phyloP scores from a whole-genome alignment of 1,284 basidiomycete genomes.

The Ceratobasidium sp. region DNA sequence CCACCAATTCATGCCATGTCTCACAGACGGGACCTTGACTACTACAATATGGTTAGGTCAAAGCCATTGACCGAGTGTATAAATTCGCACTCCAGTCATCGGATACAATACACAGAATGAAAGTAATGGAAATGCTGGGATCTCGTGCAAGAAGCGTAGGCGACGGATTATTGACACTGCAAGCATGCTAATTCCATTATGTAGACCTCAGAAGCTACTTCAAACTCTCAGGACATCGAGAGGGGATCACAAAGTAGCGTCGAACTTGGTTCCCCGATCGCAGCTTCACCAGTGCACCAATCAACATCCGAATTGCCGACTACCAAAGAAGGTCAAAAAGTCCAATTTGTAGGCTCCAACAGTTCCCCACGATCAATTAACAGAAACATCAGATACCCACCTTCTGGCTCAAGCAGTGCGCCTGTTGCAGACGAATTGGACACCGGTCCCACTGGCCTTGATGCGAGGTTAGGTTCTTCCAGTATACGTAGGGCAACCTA shows the following conservation, averaged over 20 bases:
- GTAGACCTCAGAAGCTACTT: neutral
- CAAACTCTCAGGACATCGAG: neutral
- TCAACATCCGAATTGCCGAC: no score
- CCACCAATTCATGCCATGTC: no score
- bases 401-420: no score
- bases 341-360: neutral
- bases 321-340: neutral
- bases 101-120: constrained; percentile 1
- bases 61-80: constrained; percentile 8
- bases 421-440: no score
- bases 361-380: no score
- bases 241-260: no score
- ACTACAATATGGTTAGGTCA: neutral
- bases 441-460: no score
- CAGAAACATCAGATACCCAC: no score
- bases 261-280: neutral
- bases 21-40: neutral
- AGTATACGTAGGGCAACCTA: no score
- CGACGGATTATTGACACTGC: neutral
- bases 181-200: neutral
- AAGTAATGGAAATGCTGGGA: neutral
- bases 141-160: neutral
- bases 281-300: no score
- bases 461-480: no score
- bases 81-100: constrained; percentile 15